Evolutionary conservation across 176 grass and related monocot species (phyloP), one percentile per base, ranked within the genome.

Genomic region (Avena insularis): DNA sequence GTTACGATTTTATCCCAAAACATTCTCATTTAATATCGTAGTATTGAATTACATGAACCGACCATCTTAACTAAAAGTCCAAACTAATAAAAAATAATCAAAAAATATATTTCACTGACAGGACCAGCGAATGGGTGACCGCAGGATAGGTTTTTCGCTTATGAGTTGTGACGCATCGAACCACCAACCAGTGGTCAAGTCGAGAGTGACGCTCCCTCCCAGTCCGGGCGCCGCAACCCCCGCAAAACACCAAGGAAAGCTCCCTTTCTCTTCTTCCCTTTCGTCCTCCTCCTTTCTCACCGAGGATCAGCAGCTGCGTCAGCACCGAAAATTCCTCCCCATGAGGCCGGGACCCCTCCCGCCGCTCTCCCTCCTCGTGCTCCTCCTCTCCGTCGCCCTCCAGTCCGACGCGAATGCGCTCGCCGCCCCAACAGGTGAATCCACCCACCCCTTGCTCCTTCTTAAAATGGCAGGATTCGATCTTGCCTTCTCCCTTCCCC

Each of bases 391-490:
- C 89, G 86, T 85, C 83, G 63, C 33, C 64, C 11, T 49, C 83
- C 84, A 63, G 5, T 79, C 79, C 65, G 77, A 73, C 72, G 87
- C 78, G 58, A 85, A 15, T 53, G 88, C 90, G 19, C 69, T 85
- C 40, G 89, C 86, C 23, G 48, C 87, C 48, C 79, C 83, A 14
- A 61, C 91, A 90, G 92, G 89, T 93, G 25, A 86, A 55, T 71
- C 15, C 1, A n/a, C 31, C 69, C 19, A 23, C 31, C 23, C 57
- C 10, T 77, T 12, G 5, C 33, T 16, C 7, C 25, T 75, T 51
- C 12, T 61, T 67, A 19, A 55, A 77, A 83, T 63, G 70, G 70
- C 13, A 21, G 12, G 40, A 3, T 57, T 47, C 67, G 49, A 64
- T 64, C 73, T 64, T 33, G 12, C 80, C 71, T 45, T 76, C 12